Percentiles rank a stretch among this genome's conserved stretches.
Conservation (phyloP, 2,329 filamentous ascomycete species). For the Colletotrichum sidae region DNA sequence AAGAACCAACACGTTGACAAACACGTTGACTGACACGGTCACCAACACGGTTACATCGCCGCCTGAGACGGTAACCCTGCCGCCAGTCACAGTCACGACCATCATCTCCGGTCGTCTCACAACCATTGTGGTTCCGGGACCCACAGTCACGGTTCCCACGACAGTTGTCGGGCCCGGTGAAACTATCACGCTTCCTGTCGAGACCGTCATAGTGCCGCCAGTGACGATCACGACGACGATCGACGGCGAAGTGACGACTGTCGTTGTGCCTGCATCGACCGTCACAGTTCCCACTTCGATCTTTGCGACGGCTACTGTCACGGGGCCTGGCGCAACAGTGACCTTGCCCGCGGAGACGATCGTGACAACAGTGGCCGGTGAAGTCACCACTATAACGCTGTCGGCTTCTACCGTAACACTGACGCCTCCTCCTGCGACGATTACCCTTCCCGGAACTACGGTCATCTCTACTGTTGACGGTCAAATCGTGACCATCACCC, state of each 20-base stretch:
- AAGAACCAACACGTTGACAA: conserved; percentile 1
- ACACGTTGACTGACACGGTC: conserved; percentile 8
- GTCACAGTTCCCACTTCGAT: conserved; percentile 39
- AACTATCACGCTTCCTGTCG: conserved; percentile 1
- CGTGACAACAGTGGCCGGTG: conserved; percentile 42
- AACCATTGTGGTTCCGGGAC: background rate
- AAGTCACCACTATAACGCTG: conserved; percentile 34
- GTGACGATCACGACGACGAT: conserved; percentile 41
- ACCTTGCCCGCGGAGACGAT: conserved; percentile 44
- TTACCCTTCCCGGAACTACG: conserved; percentile 24
- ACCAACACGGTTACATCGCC: background rate
- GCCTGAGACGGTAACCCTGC: conserved; percentile 19
- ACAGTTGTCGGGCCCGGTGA: conserved; percentile 4
- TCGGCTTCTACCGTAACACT: conserved; percentile 22
- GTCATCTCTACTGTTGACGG: conserved; percentile 44
- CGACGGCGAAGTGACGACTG: conserved; percentile 33
- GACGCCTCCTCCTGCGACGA: conserved; percentile 11
- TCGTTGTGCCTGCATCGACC: conserved; percentile 22
- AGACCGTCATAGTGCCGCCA: background rate
- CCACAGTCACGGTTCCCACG: background rate
- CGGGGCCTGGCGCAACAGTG: conserved; percentile 47
- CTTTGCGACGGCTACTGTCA: conserved; percentile 42
- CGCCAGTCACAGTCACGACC: conserved; percentile 6
- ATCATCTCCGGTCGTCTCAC: conserved; percentile 4
- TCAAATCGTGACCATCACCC: conserved; percentile 26